Evolutionary conservation across 2,329 filamentous ascomycete species (phyloP).

Genomic region (Coniochaeta sp.): DNA sequence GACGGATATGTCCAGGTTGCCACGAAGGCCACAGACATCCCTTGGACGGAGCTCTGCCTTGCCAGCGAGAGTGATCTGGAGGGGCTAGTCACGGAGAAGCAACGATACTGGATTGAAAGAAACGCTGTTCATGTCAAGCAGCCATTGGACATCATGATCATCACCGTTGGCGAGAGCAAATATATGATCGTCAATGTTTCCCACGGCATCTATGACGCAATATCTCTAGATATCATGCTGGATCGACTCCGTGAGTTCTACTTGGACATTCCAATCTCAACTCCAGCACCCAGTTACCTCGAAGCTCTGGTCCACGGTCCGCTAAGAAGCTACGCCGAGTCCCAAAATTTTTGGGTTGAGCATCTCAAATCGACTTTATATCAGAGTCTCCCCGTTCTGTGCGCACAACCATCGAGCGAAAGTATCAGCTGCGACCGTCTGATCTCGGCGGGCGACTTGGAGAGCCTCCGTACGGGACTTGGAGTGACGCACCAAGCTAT

Average conservation of each 20-base stretch:
- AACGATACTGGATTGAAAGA: conserved; percentile 41
- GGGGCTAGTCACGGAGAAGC: conserved; percentile 23
- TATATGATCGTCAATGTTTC: conserved; percentile 64
- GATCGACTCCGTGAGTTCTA: conserved; percentile 49
- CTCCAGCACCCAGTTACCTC: conserved; percentile 48
- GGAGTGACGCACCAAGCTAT: conserved; percentile 74
- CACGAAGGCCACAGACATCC: conserved; percentile 30
- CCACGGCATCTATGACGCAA: conserved; percentile 82
- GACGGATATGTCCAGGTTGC: conserved; percentile 74
- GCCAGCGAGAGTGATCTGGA: conserved; percentile 22
- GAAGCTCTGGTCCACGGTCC: conserved; percentile 65
- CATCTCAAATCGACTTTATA: conserved; percentile 35
- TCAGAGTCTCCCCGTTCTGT: conserved; percentile 12
- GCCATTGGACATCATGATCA: conserved; percentile 44
- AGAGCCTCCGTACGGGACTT: conserved; percentile 46
- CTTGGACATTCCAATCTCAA: conserved; percentile 11
- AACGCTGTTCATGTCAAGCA: conserved; percentile 40
- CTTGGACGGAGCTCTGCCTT: conserved; percentile 33
- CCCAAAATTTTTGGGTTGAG: conserved; percentile 57
- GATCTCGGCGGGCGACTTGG: conserved; percentile 35
- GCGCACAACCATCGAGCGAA: neutral
- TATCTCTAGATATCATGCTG: conserved; percentile 64
- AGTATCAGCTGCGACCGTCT: conserved; percentile 16
- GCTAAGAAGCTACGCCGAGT: conserved; percentile 35
- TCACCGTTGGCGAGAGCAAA: conserved; percentile 17